Conservation (phyloP, 768 basidiomycete species). For the Suillus sp. region DNA sequence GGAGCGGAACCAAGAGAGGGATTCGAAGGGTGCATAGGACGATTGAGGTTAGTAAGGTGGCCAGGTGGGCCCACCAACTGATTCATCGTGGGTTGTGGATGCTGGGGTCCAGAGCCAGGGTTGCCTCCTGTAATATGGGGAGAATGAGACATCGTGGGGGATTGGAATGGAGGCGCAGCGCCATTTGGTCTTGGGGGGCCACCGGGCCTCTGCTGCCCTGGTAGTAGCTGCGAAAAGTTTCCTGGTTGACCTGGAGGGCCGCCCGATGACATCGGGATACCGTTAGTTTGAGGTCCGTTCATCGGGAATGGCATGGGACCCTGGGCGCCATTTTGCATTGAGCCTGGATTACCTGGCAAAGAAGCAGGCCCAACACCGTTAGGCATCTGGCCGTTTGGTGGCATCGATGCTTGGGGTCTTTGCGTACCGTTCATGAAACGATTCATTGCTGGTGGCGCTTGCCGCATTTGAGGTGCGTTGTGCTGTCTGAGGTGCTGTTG, state of each 20-base stretch:
- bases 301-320: constrained; percentile 24
- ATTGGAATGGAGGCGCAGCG: constrained; percentile 51
- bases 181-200: constrained; percentile 45
- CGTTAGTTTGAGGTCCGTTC: constrained; percentile 46
- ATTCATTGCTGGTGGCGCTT: constrained; percentile 30
- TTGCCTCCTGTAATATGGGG: constrained; percentile 48
- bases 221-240: constrained; percentile 37
- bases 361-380: constrained; percentile 34
- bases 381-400: constrained; percentile 25
- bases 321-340: constrained; percentile 33
- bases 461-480: constrained; percentile 27
- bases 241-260: constrained; percentile 34
- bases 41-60: constrained; percentile 47
- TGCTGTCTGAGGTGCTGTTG: constrained; percentile 37
- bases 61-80: constrained; percentile 53
- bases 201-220: constrained; percentile 34
- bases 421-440: constrained; percentile 39
- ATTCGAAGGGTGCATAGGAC: constrained; percentile 54
- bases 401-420: constrained; percentile 19
- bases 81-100: constrained; percentile 45
- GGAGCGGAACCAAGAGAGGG: constrained; percentile 40
- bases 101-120: constrained; percentile 31
- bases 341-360: constrained; percentile 25
- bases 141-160: constrained; percentile 65
- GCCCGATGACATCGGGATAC: constrained; percentile 38